Evolutionary conservation across 176 grass and related monocot species (phyloP).

Genomic region (Musa schizocarpa): DNA sequence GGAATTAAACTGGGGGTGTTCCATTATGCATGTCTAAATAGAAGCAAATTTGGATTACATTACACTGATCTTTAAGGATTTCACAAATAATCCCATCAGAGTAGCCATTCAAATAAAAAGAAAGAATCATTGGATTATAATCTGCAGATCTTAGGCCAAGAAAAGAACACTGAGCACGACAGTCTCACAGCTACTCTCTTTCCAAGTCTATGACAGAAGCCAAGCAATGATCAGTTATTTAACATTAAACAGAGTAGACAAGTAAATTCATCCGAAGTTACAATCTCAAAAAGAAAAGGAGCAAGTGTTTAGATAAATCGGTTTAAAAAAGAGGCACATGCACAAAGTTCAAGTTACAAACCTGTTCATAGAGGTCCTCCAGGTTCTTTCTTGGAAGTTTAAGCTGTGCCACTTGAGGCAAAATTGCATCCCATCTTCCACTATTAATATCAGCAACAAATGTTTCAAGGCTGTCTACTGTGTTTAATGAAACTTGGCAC

Average conservation of each 20-base stretch:
- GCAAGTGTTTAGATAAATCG: not conserved
- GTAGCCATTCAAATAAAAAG: no score
- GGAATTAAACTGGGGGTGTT: no score
- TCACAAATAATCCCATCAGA: no score
- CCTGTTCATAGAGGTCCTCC: conserved; percentile 92
- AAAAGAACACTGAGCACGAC: no score
- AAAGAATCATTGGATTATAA: no score
- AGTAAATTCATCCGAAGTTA: no score
- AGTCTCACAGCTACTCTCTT: no score
- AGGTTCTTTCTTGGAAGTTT: conserved; percentile 86
- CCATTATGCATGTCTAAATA: no score
- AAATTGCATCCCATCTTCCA: conserved; percentile 84
- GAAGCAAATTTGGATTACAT: no score
- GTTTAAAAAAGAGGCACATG: not conserved
- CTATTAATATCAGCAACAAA: conserved; percentile 72
- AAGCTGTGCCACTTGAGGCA: conserved; percentile 86
- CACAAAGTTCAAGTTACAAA: not conserved
- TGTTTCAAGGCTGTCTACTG: conserved; percentile 76
- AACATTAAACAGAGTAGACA: not conserved
- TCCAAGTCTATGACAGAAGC: no score
- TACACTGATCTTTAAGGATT: no score
- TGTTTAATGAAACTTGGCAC: conserved; percentile 96
- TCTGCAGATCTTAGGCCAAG: no score
- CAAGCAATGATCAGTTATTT: not conserved
- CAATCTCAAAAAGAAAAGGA: not conserved